Evolutionary conservation across 2,329 filamentous ascomycete genomes (phyloP).

Genomic region (Exophiala phaeomuriformis): DNA sequence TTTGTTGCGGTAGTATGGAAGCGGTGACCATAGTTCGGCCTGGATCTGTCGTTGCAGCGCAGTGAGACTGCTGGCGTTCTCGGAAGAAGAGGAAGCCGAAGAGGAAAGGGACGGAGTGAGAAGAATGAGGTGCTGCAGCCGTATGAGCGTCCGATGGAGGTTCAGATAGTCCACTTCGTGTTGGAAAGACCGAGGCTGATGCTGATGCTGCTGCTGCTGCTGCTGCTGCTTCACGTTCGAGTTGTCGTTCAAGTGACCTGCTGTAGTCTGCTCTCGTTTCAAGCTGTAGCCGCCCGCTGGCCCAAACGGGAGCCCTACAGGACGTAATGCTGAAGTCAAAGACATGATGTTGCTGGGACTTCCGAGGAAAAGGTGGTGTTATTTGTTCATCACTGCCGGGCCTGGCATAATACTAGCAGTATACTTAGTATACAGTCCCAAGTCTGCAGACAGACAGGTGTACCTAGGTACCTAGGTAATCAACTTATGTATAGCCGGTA

Average conservation of each 20-base stretch:
- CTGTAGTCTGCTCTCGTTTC: conserved; percentile 5
- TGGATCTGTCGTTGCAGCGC: conserved; percentile 22
- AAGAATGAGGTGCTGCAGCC: conserved; percentile 40
- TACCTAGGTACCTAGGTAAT: no score
- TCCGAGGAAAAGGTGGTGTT: no score
- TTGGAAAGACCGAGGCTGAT: conserved; percentile 15
- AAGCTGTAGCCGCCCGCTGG: conserved; percentile 1
- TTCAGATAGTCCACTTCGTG: conserved; percentile 32
- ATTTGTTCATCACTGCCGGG: no score
- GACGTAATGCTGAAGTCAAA: conserved; percentile 14
- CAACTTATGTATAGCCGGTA: no score
- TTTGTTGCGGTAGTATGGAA: conserved; percentile 39
- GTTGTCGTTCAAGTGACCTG: neutral
- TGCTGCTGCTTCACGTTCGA: no score
- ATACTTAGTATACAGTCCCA: no score
- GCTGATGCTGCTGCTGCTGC: no score
- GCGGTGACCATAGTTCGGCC: conserved; percentile 31
- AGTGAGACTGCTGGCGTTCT: conserved; percentile 31
- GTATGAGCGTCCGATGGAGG: conserved; percentile 37
- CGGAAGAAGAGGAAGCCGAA: conserved; percentile 8
- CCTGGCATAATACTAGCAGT: no score
- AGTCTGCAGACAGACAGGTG: no score
- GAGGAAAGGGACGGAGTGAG: conserved; percentile 12
- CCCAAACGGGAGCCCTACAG: conserved; percentile 13
- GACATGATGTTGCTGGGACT: conserved; percentile 7